Conservation (phyloP, 2,329 filamentous ascomycete species). For the Akanthomyces dipterigenus region DNA sequence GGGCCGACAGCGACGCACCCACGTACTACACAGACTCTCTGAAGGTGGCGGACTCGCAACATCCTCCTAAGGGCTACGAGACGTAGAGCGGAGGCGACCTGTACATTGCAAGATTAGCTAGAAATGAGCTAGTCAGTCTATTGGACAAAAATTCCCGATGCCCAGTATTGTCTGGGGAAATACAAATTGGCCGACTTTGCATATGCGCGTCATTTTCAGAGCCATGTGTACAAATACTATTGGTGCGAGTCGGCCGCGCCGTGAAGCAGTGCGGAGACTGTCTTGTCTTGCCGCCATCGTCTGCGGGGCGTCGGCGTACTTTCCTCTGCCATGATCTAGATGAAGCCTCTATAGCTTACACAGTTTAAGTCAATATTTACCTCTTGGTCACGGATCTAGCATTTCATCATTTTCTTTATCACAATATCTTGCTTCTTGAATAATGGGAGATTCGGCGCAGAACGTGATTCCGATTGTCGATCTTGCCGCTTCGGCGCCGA, state of each 20-base stretch:
- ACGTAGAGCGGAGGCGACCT: conserved; percentile 11
- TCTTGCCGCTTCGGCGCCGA: neutral
- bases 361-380: neutral
- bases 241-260: neutral
- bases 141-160: neutral
- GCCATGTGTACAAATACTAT: neutral
- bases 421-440: neutral
- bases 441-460: neutral
- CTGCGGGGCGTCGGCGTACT: neutral
- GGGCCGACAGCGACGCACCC: conserved; percentile 29
- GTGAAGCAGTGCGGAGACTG: neutral
- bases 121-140: neutral
- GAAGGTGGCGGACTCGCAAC: conserved; percentile 34
- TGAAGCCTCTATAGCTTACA: neutral
- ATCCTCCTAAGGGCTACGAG: conserved; percentile 34
- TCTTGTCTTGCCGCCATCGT: neutral
- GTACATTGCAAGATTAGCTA: neutral
- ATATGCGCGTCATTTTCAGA: neutral
- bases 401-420: neutral
- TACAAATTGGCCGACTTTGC: neutral
- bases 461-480: neutral
- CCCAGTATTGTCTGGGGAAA: neutral
- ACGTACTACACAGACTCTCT: conserved; percentile 36
- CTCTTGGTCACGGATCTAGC: neutral
- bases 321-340: neutral